phyloP scores from a whole-genome alignment of 176 grass and related monocot species.

The Carex myosuroides region DNA sequence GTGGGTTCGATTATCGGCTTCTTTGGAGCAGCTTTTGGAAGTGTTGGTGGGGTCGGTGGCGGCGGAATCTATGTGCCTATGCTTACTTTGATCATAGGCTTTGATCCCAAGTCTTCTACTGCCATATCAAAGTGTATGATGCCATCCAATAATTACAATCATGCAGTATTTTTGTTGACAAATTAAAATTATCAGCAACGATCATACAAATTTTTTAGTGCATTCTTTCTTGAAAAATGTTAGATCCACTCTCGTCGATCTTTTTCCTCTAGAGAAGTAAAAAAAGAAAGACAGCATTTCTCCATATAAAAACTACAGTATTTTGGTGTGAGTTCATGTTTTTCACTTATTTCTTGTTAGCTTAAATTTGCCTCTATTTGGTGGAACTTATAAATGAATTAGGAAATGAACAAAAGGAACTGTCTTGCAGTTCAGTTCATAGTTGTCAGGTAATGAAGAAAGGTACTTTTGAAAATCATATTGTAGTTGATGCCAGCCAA shows the following conservation, averaged over 20 bases:
- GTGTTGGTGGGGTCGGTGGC: slow-evolving; percentile 43
- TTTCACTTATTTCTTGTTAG: neutral
- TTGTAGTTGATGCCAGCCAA: neutral
- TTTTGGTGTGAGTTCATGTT: neutral
- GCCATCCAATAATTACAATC: neutral
- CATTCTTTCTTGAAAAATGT: neutral
- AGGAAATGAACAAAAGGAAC: neutral
- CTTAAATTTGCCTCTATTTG: neutral
- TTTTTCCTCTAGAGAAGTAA: neutral
- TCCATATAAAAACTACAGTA: neutral
- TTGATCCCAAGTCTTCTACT: slow-evolving; percentile 49
- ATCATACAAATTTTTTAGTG: neutral
- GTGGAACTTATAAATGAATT: neutral
- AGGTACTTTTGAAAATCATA: neutral
- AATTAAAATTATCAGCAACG: neutral
- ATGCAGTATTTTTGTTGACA: neutral
- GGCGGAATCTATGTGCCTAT: slow-evolving; percentile 59
- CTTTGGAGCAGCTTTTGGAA: slow-evolving; percentile 46
- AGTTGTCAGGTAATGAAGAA: neutral
- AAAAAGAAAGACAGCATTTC: neutral
- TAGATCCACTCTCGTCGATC: neutral
- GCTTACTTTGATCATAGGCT: slow-evolving; percentile 50
- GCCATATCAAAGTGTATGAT: slow-evolving; percentile 54
- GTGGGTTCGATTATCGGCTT: slow-evolving; percentile 39
- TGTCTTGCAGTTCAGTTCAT: neutral